Percentiles rank a stretch among this genome's conserved stretches.
These are phyloP conservation scores for Comarum palustre DNA, from an alignment of 306 rosid genomes.

Conservation along the genomic window DNA sequence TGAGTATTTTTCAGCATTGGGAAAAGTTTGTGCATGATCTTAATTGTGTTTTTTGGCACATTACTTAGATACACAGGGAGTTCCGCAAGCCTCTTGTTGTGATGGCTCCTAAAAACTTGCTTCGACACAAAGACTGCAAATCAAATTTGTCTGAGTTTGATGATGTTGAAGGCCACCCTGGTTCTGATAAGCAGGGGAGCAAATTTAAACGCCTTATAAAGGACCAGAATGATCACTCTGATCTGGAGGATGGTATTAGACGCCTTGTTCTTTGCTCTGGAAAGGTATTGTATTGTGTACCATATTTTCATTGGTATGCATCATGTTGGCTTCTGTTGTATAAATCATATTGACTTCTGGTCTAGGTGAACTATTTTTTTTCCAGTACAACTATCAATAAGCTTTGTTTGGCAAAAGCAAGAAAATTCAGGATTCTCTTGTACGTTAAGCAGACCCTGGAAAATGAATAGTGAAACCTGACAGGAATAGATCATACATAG, in stretches of 20 bases:
- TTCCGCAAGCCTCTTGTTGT: slow-evolving; percentile 93
- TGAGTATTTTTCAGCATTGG: slow-evolving; percentile 2
- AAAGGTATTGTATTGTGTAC: slow-evolving; percentile 43
- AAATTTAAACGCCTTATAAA: slow-evolving; percentile 91
- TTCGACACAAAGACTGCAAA: slow-evolving; percentile 83
- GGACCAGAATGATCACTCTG: slow-evolving; percentile 76
- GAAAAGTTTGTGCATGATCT: slow-evolving; percentile 7
- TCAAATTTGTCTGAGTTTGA: slow-evolving; percentile 91
- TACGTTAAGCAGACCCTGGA: background rate
- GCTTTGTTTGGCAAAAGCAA: background rate
- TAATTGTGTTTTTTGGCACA: background rate
- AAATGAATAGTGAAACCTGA: background rate
- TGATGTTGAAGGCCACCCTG: slow-evolving; percentile 96
- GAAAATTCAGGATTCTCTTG: background rate
- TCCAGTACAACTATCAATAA: background rate
- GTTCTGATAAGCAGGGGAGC: slow-evolving; percentile 97
- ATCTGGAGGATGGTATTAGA: slow-evolving; percentile 78
- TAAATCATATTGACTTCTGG: background rate
- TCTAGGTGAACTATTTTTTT: background rate
- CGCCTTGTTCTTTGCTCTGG: slow-evolving; percentile 88
- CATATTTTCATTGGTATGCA: background rate
- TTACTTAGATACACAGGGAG: slow-evolving; percentile 72
- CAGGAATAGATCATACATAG: background rate
- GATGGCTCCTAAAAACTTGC: slow-evolving; percentile 92
- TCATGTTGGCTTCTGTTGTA: background rate